Conservation (phyloP, 208 protist species). For the Leishmania arabica region DNA sequence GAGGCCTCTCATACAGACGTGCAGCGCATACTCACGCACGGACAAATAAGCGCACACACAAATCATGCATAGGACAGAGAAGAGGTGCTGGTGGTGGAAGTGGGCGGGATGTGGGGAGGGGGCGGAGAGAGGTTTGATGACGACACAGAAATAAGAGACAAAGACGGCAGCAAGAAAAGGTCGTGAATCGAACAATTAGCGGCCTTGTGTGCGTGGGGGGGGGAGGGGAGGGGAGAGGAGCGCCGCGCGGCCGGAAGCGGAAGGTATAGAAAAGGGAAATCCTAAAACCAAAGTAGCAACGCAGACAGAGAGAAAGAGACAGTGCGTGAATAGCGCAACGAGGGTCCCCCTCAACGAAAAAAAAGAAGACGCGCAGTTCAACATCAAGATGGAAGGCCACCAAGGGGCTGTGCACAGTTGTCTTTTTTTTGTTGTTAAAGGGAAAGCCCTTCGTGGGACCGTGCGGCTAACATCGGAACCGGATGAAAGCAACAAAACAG, state of each 20-base stretch:
- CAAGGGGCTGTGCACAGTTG: background rate
- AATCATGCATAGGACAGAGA: background rate
- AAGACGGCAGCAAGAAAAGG: background rate
- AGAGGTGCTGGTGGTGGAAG: background rate
- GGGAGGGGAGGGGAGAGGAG: background rate
- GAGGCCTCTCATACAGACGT: background rate
- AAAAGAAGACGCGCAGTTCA: background rate
- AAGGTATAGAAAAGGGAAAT: background rate
- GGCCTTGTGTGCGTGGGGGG: background rate
- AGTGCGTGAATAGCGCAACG: background rate
- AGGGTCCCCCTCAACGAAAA: background rate
- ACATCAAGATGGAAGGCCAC: background rate
- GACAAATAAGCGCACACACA: background rate
- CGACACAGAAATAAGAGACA: background rate
- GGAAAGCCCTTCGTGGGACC: background rate
- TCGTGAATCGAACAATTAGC: background rate
- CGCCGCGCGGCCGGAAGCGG: background rate
- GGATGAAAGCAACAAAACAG: background rate
- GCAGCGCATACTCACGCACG: background rate
- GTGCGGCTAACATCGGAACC: background rate
- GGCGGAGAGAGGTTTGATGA: background rate
- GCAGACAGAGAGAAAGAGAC: slow-evolving; percentile 1
- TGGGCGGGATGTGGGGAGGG: background rate
- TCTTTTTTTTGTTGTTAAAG: background rate
- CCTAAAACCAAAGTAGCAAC: slow-evolving; percentile 2